Evolutionary conservation across 768 basidiomycete genomes (phyloP).

Genomic region (Kwoniella bestiolae): DNA sequence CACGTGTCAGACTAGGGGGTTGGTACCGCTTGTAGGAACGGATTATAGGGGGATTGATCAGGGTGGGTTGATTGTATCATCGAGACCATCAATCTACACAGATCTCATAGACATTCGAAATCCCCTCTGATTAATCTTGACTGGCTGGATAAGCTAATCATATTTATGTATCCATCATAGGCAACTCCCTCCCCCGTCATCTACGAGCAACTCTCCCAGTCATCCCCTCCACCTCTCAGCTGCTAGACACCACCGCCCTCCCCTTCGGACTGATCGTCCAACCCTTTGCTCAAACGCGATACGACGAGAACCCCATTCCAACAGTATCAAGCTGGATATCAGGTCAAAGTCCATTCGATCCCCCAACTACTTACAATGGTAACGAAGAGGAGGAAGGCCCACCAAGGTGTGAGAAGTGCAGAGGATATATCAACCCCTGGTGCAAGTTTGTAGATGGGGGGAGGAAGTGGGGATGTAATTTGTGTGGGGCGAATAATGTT

Average conservation of each 20-base stretch:
- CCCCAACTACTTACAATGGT: constrained; percentile 2
- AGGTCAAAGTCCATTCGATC: constrained; percentile 43
- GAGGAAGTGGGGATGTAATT: constrained; percentile 85
- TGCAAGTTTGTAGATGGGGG: constrained; percentile 82
- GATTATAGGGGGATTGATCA: constrained; percentile 91
- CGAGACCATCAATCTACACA: constrained; percentile 11
- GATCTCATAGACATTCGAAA: not conserved
- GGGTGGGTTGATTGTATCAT: constrained; percentile 60
- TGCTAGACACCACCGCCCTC: constrained; percentile 79
- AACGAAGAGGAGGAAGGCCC: constrained; percentile 69
- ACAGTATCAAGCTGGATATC: constrained; percentile 65
- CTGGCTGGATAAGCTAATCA: no score
- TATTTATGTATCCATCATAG: no score
- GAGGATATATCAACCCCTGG: constrained; percentile 94
- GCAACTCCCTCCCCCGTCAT: constrained; percentile 90
- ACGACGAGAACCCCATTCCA: constrained; percentile 75
- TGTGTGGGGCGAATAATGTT: constrained; percentile 81
- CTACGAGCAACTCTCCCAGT: constrained; percentile 88
- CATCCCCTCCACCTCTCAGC: constrained; percentile 75
- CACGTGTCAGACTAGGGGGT: constrained; percentile 66
- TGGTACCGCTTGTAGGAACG: constrained; percentile 79
- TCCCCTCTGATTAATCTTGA: no score
- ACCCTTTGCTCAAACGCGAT: constrained; percentile 78
- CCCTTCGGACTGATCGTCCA: constrained; percentile 85
- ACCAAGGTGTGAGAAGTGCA: constrained; percentile 78